Evolutionary conservation across 345 rosid genomes (phyloP), one percentile per base, ranked within the genome.

Genomic region (Ceriops tagal): DNA sequence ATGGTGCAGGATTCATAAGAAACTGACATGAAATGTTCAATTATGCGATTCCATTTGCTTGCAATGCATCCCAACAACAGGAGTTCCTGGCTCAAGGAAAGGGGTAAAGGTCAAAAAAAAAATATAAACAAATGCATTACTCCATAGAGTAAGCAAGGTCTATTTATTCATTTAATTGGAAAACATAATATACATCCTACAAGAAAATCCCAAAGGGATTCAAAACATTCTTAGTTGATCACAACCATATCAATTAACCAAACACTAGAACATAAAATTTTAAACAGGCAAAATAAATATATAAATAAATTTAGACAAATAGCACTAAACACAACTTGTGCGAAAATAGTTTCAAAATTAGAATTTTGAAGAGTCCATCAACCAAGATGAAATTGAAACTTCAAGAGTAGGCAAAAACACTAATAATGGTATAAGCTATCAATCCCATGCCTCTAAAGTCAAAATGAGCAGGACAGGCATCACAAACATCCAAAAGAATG

Each of bases 11-110:
- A 71, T 71, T 79, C 77, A 79, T 81, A 87, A 55, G 87, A 80
- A 78, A 76, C 73, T 58, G 91, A 83, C 78, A 80, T 81, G 73
- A 90, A 70, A 75, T 71, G 84, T 73, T 86, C 86, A 59, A 92
- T 74, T 60, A 89, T 37, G 39, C 39, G 26, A 62, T 68, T 80
- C 98, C 96, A 92, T 77, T 80, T 83, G 64, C 78, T 82, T 55
- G 79, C 65, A 63, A 84, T 58, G 68, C 88, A 84, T 72, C 98
- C 98, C 58, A 88, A 73, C 75, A 92, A 81, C 80, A 92, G 30
- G 37, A 92, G 85, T 79, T 92, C 96, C 96, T 92, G 83, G 53
- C 66, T 66, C 78, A 76, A 75, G 31, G 58, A 21, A 32, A 21
- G 37, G 16, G 15, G 16, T 43, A 53, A 69, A 65, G 0, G 0